phyloP scores from a whole-genome alignment of 495 filamentous ascomycete species.

The Aspergillus steynii region DNA sequence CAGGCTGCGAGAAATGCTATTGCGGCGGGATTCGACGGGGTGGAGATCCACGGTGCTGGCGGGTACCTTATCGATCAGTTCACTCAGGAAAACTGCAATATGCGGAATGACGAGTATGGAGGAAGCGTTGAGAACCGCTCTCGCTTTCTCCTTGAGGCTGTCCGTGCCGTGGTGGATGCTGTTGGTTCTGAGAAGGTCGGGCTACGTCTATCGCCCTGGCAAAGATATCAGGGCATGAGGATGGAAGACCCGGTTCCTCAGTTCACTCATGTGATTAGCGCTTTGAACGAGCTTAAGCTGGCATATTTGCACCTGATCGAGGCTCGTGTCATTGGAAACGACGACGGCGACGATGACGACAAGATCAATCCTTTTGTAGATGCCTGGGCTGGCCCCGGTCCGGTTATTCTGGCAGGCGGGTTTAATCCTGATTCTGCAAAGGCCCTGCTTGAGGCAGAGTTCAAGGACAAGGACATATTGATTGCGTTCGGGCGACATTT shows the following conservation, averaged over 20 bases:
- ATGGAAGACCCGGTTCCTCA: slow-evolving; percentile 57
- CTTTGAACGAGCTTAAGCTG: slow-evolving; percentile 49
- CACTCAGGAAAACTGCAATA: slow-evolving; percentile 58
- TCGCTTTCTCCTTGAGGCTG: slow-evolving; percentile 60
- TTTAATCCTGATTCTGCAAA: slow-evolving; percentile 46
- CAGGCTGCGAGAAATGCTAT: slow-evolving; percentile 62
- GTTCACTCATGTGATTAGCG: slow-evolving; percentile 52
- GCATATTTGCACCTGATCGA: slow-evolving; percentile 66
- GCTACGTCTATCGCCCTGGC: slow-evolving; percentile 62
- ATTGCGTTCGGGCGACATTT: slow-evolving; percentile 61
- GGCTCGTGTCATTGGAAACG: slow-evolving; percentile 41
- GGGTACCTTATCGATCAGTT: slow-evolving; percentile 80
- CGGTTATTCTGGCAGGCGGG: slow-evolving; percentile 58
- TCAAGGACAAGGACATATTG: slow-evolving; percentile 41
- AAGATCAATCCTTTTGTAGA: slow-evolving; percentile 38
- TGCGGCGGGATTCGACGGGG: slow-evolving; percentile 34
- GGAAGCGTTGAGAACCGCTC: slow-evolving; percentile 67
- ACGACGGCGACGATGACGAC: slow-evolving; percentile 37
- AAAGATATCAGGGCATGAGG: slow-evolving; percentile 61
- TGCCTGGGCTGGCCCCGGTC: slow-evolving; percentile 39
- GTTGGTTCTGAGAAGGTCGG: slow-evolving; percentile 59
- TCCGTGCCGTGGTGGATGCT: slow-evolving; percentile 56
- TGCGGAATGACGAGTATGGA: slow-evolving; percentile 64
- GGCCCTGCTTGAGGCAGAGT: slow-evolving; percentile 44
- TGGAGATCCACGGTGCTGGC: slow-evolving; percentile 71